Conservation (phyloP, 2,329 filamentous ascomycete species). For the Chaetomium olivaceum region DNA sequence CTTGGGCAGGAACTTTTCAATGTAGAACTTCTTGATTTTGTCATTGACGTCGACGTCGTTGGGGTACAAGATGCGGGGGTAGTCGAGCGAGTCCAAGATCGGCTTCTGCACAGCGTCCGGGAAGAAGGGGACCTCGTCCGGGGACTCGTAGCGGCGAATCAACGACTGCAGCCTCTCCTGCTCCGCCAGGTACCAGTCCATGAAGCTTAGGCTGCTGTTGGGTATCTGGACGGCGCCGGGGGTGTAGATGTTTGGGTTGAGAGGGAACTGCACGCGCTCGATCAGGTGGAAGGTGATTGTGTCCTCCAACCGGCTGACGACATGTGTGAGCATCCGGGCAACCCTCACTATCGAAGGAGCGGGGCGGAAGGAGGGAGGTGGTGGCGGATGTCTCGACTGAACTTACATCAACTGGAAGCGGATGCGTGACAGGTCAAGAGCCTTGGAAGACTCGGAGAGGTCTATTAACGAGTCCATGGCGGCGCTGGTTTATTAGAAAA, state of each 20-base stretch:
- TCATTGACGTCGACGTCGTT: conserved; percentile 91
- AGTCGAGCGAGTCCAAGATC: conserved; percentile 83
- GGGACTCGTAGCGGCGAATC: conserved; percentile 91
- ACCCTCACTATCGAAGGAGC: neutral
- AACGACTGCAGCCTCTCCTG: conserved; percentile 90
- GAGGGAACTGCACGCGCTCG: conserved; percentile 94
- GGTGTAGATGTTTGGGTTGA: conserved; percentile 84
- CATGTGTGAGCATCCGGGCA: conserved; percentile 13
- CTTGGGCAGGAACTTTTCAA: conserved; percentile 76
- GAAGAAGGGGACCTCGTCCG: conserved; percentile 98
- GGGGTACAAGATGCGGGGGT: conserved; percentile 81
- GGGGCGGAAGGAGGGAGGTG: neutral
- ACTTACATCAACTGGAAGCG: conserved; percentile 88
- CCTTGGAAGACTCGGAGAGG: conserved; percentile 78
- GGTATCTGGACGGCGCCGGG: conserved; percentile 80
- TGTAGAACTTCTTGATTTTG: conserved; percentile 83
- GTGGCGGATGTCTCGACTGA: neutral
- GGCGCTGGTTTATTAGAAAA: neutral
- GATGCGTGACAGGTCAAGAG: conserved; percentile 86
- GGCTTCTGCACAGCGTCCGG: conserved; percentile 74
- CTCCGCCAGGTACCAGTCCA: conserved; percentile 91
- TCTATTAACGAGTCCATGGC: conserved; percentile 89
- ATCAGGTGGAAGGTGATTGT: conserved; percentile 97
- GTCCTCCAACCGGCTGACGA: conserved; percentile 82
- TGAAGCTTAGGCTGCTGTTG: conserved; percentile 71